Conservation (phyloP, 1,284 basidiomycete genomes). For the Entoloma clypeatum region DNA sequence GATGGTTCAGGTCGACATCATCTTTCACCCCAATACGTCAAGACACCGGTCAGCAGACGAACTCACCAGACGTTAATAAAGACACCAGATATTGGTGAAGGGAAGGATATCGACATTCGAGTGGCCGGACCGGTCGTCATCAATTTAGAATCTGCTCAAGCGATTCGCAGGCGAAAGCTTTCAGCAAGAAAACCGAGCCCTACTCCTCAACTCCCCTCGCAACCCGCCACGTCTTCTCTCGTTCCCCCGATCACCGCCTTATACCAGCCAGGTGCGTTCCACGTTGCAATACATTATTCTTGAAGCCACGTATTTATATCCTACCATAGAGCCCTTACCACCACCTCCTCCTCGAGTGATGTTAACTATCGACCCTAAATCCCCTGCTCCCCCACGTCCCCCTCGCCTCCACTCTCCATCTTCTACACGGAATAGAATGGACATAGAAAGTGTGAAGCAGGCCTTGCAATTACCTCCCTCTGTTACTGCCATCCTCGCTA, state of each 20-base stretch:
- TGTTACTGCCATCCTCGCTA: slow-evolving; percentile 44
- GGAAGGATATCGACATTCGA: slow-evolving; percentile 51
- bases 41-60: slow-evolving; percentile 20
- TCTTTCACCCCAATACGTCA: slow-evolving; percentile 21
- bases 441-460: slow-evolving; percentile 53
- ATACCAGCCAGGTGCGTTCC: slow-evolving; percentile 50
- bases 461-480: slow-evolving; percentile 53
- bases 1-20: slow-evolving; percentile 29
- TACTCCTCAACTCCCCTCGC: slow-evolving; percentile 22
- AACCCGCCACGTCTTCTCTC: slow-evolving; percentile 24
- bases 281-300: slow-evolving; percentile 8
- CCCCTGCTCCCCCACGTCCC: slow-evolving; percentile 60
- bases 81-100: slow-evolving; percentile 57
- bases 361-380: slow-evolving; percentile 41
- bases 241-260: slow-evolving; percentile 30
- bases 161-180: slow-evolving; percentile 24
- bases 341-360: slow-evolving; percentile 61
- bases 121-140: slow-evolving; percentile 58
- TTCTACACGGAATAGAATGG: slow-evolving; percentile 33
- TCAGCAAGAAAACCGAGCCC: slow-evolving; percentile 21
- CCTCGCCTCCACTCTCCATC: slow-evolving; percentile 58
- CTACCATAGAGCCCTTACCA: slow-evolving; percentile 69
- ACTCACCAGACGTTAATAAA: slow-evolving; percentile 24
- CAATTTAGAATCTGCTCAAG: slow-evolving; percentile 32
- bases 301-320: slow-evolving; percentile 29